These are phyloP conservation scores for Leishmania braziliensis DNA, from an alignment of 208 protist species.

Conservation along the genomic window DNA sequence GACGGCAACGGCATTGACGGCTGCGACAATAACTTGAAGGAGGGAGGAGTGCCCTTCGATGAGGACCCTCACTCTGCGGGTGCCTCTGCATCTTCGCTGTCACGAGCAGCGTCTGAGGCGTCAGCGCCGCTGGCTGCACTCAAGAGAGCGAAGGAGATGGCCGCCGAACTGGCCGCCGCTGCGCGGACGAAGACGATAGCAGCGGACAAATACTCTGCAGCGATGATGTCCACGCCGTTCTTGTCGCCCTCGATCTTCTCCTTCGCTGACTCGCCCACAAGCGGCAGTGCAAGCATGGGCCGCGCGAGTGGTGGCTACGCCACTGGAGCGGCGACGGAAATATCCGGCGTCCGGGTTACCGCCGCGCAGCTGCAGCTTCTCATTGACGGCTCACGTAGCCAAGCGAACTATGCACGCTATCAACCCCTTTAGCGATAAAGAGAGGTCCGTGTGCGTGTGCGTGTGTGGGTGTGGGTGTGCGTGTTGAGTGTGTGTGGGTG, in stretches of 20 bases:
- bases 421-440: slow-evolving; percentile 6
- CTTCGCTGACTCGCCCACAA: slow-evolving; percentile 9
- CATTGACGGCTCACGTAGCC: slow-evolving; percentile 20
- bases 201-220: slow-evolving; percentile 8
- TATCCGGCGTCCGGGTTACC: slow-evolving; percentile 25
- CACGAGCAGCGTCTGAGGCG: background rate
- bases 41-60: background rate
- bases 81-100: background rate
- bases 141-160: slow-evolving; percentile 23
- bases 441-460: background rate
- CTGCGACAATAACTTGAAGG: too few species aligned
- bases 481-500: background rate
- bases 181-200: slow-evolving; percentile 9
- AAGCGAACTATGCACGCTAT: slow-evolving; percentile 20
- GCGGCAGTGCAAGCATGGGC: slow-evolving; percentile 16
- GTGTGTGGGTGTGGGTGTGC: background rate
- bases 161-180: slow-evolving; percentile 21
- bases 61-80: background rate
- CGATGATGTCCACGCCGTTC: background rate
- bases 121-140: slow-evolving; percentile 23
- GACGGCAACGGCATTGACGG: background rate
- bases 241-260: slow-evolving; percentile 19
- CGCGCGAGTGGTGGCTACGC: slow-evolving; percentile 8
- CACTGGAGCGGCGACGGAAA: slow-evolving; percentile 1
- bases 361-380: slow-evolving; percentile 28